Base-by-base conservation (phyloP, 2,329 filamentous ascomycete genomes). In the Hymenoscyphus scutula region DNA sequence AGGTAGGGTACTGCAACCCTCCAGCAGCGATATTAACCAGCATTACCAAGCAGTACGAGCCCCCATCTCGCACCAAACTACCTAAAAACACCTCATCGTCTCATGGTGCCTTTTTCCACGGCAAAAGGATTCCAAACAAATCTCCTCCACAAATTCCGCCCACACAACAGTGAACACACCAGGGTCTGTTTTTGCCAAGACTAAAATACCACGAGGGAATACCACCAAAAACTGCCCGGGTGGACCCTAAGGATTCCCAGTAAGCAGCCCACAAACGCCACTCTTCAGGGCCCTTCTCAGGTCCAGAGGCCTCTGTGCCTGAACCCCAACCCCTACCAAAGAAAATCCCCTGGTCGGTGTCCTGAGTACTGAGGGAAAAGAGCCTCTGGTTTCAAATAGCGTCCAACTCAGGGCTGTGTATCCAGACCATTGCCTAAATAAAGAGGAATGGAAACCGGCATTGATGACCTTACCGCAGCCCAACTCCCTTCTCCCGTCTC, bases 41-140 rank as follows among this genome's bases (percentile, higher is more conserved):
- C n/a, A 25, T 48, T 23, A 48, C 19, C 19, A 11, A 8, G 25
- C 45, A 25, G 10, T 25, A 23, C 45, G 13, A 25, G 19, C n/a
- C n/a, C n/a, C 45, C 45, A 51, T 51, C 45, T 51, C 45, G 45
- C 45, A 51, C 45, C 8, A 51, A 51, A 51, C n/a, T 51, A 51
- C 45, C 45, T 19, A 51, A 51, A 51, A 10, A 10, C 19, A 25
- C n/a, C 41, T 19, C 19, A 19, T 23, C n/a, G 23, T 48, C 7
- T 8, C 41, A 48, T 23, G 5, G 19, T n/a, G 3, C 6, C n/a
- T 6, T 23, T 19, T 8, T 19, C n/a, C 19, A 11, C 3, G 10
- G 10, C 41, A 19, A 19, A 48, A 23, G 41, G 19, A 23, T 51
- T 23, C 45, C 45, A 51, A 23, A 23, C 45, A 51, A 51, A 51